These are phyloP conservation scores for Cryptococcus sp. DNA, from an alignment of 1,284 basidiomycete genomes.

Conservation along the genomic window DNA sequence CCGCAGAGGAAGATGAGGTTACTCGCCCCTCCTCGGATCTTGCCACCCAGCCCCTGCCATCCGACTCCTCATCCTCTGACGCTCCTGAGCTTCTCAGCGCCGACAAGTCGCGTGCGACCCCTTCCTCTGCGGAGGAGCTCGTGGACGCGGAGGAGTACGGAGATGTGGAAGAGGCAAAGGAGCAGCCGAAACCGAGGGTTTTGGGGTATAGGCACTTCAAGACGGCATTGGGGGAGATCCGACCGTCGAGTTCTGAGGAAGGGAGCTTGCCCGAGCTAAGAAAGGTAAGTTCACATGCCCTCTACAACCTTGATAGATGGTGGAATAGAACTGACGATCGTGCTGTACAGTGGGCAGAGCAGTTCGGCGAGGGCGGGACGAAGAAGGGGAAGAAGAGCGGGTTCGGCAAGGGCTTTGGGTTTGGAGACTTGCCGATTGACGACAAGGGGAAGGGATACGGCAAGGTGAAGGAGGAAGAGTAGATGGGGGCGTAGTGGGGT, in stretches of 20 bases:
- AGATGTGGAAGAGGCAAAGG: background rate
- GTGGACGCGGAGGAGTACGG: background rate
- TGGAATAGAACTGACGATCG: background rate
- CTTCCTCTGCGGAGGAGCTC: background rate
- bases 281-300: conserved; percentile 49
- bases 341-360: conserved; percentile 67
- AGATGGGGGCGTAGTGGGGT: background rate
- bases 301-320: background rate
- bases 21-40: too few species aligned
- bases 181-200: conserved; percentile 9
- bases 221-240: conserved; percentile 78
- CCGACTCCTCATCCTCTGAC: too few species aligned
- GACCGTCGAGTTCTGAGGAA: conserved; percentile 76
- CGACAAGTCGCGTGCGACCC: conserved; percentile 3
- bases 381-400: conserved; percentile 46
- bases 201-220: conserved; percentile 61
- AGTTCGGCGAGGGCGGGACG: conserved; percentile 68
- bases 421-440: conserved; percentile 30
- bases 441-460: conserved; percentile 22
- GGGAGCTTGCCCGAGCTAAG: conserved; percentile 75
- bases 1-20: conserved; percentile 1
- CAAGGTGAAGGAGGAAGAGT: conserved; percentile 25
- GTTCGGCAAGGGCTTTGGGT: conserved; percentile 52
- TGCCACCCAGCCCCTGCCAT: too few species aligned
- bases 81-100: conserved; percentile 1